Evolutionary conservation across 2,329 filamentous ascomycete species (phyloP), one percentile per base, ranked within the genome.

Genomic region (Endoconidiophora laricicola): DNA sequence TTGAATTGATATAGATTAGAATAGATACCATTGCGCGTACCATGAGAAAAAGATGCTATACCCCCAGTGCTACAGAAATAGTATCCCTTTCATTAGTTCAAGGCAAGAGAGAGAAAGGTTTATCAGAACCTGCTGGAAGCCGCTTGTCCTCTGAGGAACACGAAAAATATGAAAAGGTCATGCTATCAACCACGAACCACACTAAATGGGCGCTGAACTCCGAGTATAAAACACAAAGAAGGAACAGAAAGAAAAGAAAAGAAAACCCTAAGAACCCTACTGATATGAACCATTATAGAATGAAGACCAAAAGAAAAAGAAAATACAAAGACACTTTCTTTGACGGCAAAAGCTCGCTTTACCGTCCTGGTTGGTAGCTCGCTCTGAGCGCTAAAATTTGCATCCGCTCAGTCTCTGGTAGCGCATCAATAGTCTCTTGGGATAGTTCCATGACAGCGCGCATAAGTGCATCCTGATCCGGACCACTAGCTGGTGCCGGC

Each of bases 401-500:
- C 54, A 76, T 75, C 49, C 83, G 73, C 59, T 91, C 81, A 18
- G 76, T 74, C 37, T 86, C 82, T 4, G 83, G 79, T 45, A 95
- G 68, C 59, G 78, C 75, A 61, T 90, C 82, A 57, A 96, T 87
- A 51, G 85, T 78, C 52, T 84, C 74, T 59, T 85, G 82, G 2
- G 86, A 77, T 68, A 95, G 78, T 49, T 74, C 76, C 68, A 95
- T 71, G 44, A 95, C 83, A 58, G 87, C 83, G 55, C 83, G 76
- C 62, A 94, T 79, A 49, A 94, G 72, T 41, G 80, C 78, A 44
- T 85, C 79, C 40, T 83, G 76, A 53, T 83, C 77, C 40, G 73
- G 69, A 12, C 70, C 65, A 10, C 62, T 57, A 1, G 61, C 60
- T 6, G 66, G 62, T 2, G 64, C 56, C 1, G 58, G 57, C 3